These are phyloP conservation scores for Chaetothyriales sp. DNA, from an alignment of 2,329 filamentous ascomycete species.

Conservation along the genomic window DNA sequence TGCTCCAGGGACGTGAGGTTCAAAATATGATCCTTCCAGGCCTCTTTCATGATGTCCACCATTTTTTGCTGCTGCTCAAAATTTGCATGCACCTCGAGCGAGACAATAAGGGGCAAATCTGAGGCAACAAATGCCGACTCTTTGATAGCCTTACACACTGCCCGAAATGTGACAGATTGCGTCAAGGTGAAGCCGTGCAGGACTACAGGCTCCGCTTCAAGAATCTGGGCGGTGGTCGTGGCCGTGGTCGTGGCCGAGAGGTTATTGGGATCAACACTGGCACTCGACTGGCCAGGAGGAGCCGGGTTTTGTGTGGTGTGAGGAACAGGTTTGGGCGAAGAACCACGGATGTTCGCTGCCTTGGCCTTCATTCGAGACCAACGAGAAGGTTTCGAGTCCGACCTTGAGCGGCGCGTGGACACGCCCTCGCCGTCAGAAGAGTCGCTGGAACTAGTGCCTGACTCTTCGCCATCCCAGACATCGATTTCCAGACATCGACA, in stretches of 20 bases:
- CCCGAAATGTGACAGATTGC: constrained; percentile 68
- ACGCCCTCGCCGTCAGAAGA: constrained; percentile 13
- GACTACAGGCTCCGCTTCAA: constrained; percentile 57
- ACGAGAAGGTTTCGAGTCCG: constrained; percentile 10
- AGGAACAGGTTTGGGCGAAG: neutral
- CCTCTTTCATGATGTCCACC: constrained; percentile 84
- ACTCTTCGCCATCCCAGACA: constrained; percentile 64
- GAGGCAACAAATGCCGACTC: constrained; percentile 64
- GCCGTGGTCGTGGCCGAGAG: neutral
- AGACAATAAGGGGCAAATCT: constrained; percentile 73
- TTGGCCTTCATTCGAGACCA: constrained; percentile 13
- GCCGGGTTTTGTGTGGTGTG: neutral
- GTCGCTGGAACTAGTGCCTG: constrained; percentile 20
- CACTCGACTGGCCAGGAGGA: neutral
- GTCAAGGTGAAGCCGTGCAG: constrained; percentile 80
- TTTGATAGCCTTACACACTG: constrained; percentile 66
- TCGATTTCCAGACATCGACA: constrained; percentile 91
- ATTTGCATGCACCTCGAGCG: constrained; percentile 77
- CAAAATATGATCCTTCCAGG: constrained; percentile 63
- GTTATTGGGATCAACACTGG: neutral
- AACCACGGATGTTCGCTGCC: constrained; percentile 9
- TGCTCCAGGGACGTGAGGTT: constrained; percentile 34
- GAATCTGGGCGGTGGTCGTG: constrained; percentile 9
- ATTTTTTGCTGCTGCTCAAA: constrained; percentile 74
- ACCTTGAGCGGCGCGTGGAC: constrained; percentile 1